Evolutionary conservation across 1,139 yeast genomes (phyloP).

Genomic region (Geotrichum histeridarum): DNA sequence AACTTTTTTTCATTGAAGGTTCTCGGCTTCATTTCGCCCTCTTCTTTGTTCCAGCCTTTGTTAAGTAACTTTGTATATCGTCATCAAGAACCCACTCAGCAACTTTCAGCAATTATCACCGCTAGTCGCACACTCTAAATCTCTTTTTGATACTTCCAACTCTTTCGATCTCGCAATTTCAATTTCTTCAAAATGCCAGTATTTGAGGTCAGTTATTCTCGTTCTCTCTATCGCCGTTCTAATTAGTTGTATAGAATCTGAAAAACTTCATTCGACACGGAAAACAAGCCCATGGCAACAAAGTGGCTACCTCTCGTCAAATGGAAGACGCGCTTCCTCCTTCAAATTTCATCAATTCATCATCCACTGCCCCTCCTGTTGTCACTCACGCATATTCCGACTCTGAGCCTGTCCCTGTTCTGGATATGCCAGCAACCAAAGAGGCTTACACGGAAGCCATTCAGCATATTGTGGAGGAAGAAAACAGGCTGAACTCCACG

Average conservation of each 20-base stretch:
- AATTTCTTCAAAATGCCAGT: not conserved
- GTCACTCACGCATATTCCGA: conserved; percentile 8
- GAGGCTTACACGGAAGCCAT: conserved; percentile 51
- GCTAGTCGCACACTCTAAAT: too few species aligned
- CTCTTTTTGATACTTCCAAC: too few species aligned
- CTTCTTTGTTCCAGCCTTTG: too few species aligned
- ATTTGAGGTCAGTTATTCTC: conserved; percentile 7
- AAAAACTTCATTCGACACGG: conserved; percentile 83
- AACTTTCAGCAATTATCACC: too few species aligned
- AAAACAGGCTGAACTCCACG: conserved; percentile 41
- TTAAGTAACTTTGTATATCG: too few species aligned
- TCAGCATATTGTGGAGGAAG: conserved; percentile 59
- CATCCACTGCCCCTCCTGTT: conserved; percentile 15
- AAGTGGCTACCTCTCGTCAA: not conserved
- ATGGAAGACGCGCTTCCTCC: conserved; percentile 1
- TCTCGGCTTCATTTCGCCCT: too few species aligned
- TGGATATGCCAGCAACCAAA: conserved; percentile 18
- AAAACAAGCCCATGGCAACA: conserved; percentile 51
- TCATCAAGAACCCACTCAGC: too few species aligned
- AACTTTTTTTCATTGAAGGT: too few species aligned
- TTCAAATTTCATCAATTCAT: not conserved
- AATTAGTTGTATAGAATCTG: conserved; percentile 45
- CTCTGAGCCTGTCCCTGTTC: too few species aligned
- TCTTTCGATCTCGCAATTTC: not conserved
- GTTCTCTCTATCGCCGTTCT: not conserved